phyloP scores from a whole-genome alignment of 2,329 filamentous ascomycete species.

The Colletotrichum tofieldiae region DNA sequence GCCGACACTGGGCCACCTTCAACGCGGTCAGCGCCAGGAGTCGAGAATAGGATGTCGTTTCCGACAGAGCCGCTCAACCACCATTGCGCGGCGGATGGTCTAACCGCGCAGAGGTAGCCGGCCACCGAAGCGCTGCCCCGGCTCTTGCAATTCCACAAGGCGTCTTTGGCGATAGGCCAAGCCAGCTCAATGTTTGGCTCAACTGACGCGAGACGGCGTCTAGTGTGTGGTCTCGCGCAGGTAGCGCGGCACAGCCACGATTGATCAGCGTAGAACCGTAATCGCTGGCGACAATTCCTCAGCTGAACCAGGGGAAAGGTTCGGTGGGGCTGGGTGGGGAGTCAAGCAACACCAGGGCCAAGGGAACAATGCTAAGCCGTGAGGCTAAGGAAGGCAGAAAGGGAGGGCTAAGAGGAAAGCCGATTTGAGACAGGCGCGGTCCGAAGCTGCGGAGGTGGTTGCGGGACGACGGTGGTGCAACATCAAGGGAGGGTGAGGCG shows the following conservation, averaged over 20 bases:
- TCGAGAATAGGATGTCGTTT: neutral
- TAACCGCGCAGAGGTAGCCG: neutral
- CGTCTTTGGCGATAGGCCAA: neutral
- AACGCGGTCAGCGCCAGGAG: neutral
- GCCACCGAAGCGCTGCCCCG: neutral
- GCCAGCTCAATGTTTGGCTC: slow-evolving; percentile 1
- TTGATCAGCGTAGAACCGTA: slow-evolving; percentile 8
- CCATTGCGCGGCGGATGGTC: neutral
- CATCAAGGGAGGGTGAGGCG: slow-evolving; percentile 15
- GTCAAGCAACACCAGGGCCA: neutral
- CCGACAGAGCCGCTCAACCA: neutral
- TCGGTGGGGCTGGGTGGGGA: slow-evolving; percentile 16
- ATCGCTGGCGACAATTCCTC: slow-evolving; percentile 13
- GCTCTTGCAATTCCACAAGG: neutral
- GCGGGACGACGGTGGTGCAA: neutral
- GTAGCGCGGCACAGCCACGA: slow-evolving; percentile 23
- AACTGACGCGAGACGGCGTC: slow-evolving; percentile 4
- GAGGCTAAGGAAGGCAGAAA: slow-evolving; percentile 8
- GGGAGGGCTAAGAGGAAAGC: slow-evolving; percentile 2
- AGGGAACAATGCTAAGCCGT: neutral
- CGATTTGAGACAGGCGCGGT: slow-evolving; percentile 12
- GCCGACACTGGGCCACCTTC: neutral
- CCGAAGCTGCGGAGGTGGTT: neutral
- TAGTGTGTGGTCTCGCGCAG: neutral
- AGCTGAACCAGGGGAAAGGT: slow-evolving; percentile 26